These are phyloP conservation scores for Ambrosia artemisiifolia DNA, from an alignment of 129 eudicot species.

Conservation along the genomic window DNA sequence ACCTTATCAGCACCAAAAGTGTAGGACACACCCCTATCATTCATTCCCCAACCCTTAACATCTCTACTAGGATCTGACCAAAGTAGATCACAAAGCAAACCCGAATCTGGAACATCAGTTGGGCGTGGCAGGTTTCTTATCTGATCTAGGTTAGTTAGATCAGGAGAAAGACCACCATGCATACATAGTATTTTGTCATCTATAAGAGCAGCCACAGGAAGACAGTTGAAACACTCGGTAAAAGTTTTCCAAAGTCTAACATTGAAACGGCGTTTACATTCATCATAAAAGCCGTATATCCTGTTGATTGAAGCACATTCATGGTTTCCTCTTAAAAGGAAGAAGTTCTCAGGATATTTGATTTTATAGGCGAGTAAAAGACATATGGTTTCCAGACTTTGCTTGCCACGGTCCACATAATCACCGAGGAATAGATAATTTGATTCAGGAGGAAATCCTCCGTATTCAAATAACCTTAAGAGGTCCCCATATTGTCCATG, in stretches of 20 bases:
- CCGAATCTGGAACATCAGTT: constrained; percentile 78
- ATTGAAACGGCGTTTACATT: constrained; percentile 79
- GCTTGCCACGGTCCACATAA: constrained; percentile 83
- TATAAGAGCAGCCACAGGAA: constrained; percentile 78
- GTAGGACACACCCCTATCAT: constrained; percentile 74
- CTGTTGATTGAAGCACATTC: constrained; percentile 80
- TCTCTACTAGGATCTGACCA: constrained; percentile 85
- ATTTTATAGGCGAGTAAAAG: constrained; percentile 75
- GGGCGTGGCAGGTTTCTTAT: constrained; percentile 68
- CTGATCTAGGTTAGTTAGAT: constrained; percentile 59
- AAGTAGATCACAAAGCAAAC: constrained; percentile 75
- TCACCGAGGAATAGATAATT: constrained; percentile 73
- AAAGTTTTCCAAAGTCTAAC: constrained; percentile 73
- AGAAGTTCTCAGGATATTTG: constrained; percentile 77
- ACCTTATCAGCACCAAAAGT: constrained; percentile 77
- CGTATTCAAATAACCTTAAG: constrained; percentile 69
- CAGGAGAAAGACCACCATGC: constrained; percentile 90
- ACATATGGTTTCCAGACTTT: constrained; percentile 74
- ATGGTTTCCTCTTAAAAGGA: constrained; percentile 71
- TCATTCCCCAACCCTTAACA: constrained; percentile 77
- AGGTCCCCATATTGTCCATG: constrained; percentile 85
- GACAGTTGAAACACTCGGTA: constrained; percentile 74
- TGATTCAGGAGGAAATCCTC: constrained; percentile 77
- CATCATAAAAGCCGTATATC: constrained; percentile 80
- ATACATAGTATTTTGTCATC: constrained; percentile 83